Evolutionary conservation across 148 eudicot genomes (phyloP).

Genomic region (Simmondsia chinensis): DNA sequence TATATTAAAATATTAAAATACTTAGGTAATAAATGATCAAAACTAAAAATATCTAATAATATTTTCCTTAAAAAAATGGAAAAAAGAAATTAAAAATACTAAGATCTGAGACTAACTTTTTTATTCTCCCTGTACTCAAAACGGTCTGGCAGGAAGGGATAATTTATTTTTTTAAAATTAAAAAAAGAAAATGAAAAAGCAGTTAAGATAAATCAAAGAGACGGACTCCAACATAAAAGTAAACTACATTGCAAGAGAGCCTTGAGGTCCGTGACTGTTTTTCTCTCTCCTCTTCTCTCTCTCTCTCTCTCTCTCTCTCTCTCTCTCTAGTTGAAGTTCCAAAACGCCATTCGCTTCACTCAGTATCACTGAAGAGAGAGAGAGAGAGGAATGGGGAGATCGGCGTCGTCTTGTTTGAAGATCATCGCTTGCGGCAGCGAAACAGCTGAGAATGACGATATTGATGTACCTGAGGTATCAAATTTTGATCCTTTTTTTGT

Average conservation of each 20-base stretch:
- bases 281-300: too few relatives aligned
- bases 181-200: background rate
- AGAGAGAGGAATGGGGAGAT: constrained; percentile 13
- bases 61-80: too few relatives aligned
- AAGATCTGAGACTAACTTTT: too few relatives aligned
- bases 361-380: background rate
- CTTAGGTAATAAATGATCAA: too few relatives aligned
- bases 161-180: too few relatives aligned
- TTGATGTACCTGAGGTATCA: constrained; percentile 39
- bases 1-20: too few relatives aligned
- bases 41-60: too few relatives aligned
- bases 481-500: too few relatives aligned
- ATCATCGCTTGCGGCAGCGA: constrained; percentile 64
- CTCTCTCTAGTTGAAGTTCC: constrained; percentile 14
- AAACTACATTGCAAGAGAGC: constrained; percentile 20
- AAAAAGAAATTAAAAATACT: too few relatives aligned
- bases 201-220: background rate
- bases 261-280: constrained; percentile 27
- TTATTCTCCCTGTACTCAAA: too few relatives aligned
- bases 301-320: too few relatives aligned
- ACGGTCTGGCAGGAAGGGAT: too few relatives aligned
- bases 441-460: constrained; percentile 40
- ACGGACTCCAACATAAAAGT: constrained; percentile 7
- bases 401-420: constrained; percentile 59
- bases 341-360: constrained; percentile 5